Base-by-base conservation (phyloP, 2,329 filamentous ascomycete genomes). In the Hypoxylon rubiginosum region DNA sequence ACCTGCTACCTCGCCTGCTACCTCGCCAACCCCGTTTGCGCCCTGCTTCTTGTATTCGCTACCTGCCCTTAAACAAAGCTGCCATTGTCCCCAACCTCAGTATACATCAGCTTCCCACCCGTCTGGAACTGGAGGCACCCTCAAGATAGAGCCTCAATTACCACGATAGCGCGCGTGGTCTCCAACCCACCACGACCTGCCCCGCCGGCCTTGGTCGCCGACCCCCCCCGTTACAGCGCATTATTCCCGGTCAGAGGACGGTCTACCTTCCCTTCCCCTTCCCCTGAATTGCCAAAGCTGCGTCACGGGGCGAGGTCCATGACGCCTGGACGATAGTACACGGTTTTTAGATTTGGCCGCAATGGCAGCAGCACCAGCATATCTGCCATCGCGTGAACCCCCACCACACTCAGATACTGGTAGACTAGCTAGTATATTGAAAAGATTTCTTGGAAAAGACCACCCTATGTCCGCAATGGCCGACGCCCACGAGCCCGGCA, bases 291-390 rank as follows among this genome's bases (percentile, higher is more conserved):
- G 66, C 66, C 58, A 56, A 62, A 46, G 67, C 68, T 54, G 52
- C 67, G 45, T 68, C 45, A 61, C 36, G 66, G 62, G 67, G 67
- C 67, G 46, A 70, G 60, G 51, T 68, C 69, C 67, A 69, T 74
- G 71, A 71, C 62, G 62, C 45, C 61, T 60, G 64, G 61, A 46
- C 67, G 68, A 72, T 67, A 70, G 65, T 52, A 61, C 58, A 56
- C 62, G 52, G 43, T 64, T 66, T 68, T 48, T 51, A 67, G 52
- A 66, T 59, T 51, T 65, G 67, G 67, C 72, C 70, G 64, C 62
- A 50, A 77, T 77, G 76, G 74, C 74, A 65, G 60, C 72, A 55
- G 59, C 66, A 24, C 21, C 21, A 59, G 62, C 69, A 64, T 69
- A 72, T 46, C 45, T 68, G 53, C 67, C 74, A 54, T 63, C 71